A percentile compares a stretch with the other conserved stretches of the same genome.
phyloP scores from a whole-genome alignment of 2,329 filamentous ascomycete genomes.

The Colletotrichum limetticola region DNA sequence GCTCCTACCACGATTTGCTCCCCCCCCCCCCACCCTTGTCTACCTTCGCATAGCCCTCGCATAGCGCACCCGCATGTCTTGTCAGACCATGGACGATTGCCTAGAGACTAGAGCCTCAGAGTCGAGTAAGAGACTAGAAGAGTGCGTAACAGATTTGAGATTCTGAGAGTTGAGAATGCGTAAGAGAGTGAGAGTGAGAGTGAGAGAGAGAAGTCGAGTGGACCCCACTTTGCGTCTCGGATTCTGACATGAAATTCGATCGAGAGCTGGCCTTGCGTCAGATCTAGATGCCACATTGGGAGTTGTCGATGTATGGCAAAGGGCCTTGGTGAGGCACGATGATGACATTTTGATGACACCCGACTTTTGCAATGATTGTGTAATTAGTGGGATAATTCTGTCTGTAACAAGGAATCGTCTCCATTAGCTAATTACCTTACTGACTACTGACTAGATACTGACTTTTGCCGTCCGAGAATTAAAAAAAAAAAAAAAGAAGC shows the following conservation, averaged over 20 bases:
- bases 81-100: not conserved
- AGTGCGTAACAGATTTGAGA: too few species aligned
- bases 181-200: not conserved
- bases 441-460: too few species aligned
- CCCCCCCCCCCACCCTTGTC: not conserved
- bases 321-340: not conserved
- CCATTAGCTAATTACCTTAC: too few species aligned
- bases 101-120: not conserved
- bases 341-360: not conserved
- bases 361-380: not conserved
- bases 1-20: not conserved
- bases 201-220: not conserved
- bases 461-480: constrained; percentile 3
- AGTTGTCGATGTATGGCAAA: too few species aligned
- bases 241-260: not conserved
- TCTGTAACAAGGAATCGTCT: too few species aligned
- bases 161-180: too few species aligned
- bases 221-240: not conserved
- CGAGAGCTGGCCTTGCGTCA: not conserved
- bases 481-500: not conserved
- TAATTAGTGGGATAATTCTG: too few species aligned
- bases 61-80: not conserved
- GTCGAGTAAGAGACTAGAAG: too few species aligned
- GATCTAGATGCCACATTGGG: not conserved
- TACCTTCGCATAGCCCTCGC: not conserved